These are phyloP conservation scores for Candida argentea DNA, from an alignment of 805 yeast species.

Conservation along the genomic window DNA sequence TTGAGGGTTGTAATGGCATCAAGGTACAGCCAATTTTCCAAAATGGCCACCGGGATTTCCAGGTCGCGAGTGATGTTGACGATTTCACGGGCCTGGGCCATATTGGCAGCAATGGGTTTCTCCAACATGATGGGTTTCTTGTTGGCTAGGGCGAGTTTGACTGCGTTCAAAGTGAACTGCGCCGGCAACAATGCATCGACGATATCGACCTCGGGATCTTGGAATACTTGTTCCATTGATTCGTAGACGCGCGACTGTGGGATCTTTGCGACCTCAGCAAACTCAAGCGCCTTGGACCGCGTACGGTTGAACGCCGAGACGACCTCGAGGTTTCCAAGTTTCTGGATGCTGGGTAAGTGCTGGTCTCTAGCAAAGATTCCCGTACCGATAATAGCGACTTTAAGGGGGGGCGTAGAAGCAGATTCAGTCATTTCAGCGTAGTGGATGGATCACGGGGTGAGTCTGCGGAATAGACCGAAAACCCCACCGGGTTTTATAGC, in stretches of 20 bases:
- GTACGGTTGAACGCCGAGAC: constrained; percentile 79
- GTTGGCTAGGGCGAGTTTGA: constrained; percentile 58
- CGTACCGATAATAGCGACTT: constrained; percentile 66
- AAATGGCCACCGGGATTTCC: constrained; percentile 60
- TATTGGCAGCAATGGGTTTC: constrained; percentile 85
- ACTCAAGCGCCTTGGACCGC: constrained; percentile 67
- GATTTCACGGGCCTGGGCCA: constrained; percentile 72
- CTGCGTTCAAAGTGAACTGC: constrained; percentile 60
- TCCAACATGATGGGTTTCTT: constrained; percentile 77
- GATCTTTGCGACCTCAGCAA: constrained; percentile 56
- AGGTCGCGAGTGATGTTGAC: constrained; percentile 55
- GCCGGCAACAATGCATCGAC: constrained; percentile 89
- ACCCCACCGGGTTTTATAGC: too few species aligned
- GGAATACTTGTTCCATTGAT: constrained; percentile 51
- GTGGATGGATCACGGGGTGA: too few species aligned
- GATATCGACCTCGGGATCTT: constrained; percentile 58
- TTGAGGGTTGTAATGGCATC: constrained; percentile 46
- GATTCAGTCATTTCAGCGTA: too few species aligned
- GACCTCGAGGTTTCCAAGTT: constrained; percentile 43
- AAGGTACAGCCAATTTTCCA: constrained; percentile 81
- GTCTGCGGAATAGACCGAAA: too few species aligned
- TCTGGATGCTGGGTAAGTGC: constrained; percentile 67
- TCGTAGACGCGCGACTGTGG: constrained; percentile 43
- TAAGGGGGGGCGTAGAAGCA: too few species aligned
- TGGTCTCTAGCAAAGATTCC: constrained; percentile 82